Conservation (phyloP, 257 asterid species). For the Anisodus acutangulus region DNA sequence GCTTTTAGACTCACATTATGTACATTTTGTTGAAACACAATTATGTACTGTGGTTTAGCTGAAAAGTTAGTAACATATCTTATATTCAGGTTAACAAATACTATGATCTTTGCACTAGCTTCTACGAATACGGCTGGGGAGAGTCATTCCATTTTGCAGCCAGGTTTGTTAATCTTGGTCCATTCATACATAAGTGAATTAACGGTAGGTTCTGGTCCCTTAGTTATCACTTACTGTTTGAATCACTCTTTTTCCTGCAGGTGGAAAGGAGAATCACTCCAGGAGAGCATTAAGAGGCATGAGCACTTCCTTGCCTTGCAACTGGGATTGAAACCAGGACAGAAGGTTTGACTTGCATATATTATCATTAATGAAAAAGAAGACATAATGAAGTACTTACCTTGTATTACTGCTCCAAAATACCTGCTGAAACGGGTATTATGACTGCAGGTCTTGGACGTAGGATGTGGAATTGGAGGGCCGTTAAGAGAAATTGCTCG, state of each 20-base stretch:
- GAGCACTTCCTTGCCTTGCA: slow-evolving; percentile 97
- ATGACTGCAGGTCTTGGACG: slow-evolving; percentile 83
- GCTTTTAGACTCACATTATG: neutral
- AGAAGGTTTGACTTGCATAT: slow-evolving; percentile 57
- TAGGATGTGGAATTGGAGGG: slow-evolving; percentile 99
- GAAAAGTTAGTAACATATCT: neutral
- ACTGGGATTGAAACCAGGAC: slow-evolving; percentile 82
- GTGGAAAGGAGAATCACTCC: slow-evolving; percentile 94
- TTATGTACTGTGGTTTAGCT: neutral
- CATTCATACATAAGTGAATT: neutral
- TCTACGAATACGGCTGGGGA: slow-evolving; percentile 99
- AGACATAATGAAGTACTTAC: neutral
- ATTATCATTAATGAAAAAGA: neutral
- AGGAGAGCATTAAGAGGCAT: slow-evolving; percentile 88
- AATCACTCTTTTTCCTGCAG: slow-evolving; percentile 41
- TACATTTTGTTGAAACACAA: neutral
- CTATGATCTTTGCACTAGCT: slow-evolving; percentile 97
- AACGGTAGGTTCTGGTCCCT: neutral
- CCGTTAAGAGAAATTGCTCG: slow-evolving; percentile 94
- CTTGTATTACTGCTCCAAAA: neutral
- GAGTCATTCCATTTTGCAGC: slow-evolving; percentile 98
- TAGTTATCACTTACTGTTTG: slow-evolving; percentile 11
- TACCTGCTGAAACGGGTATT: slow-evolving; percentile 7
- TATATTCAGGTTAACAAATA: slow-evolving; percentile 85
- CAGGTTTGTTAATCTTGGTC: slow-evolving; percentile 51